Conservation (phyloP, 139 green algal species). For the Zygnema cylindricum region DNA sequence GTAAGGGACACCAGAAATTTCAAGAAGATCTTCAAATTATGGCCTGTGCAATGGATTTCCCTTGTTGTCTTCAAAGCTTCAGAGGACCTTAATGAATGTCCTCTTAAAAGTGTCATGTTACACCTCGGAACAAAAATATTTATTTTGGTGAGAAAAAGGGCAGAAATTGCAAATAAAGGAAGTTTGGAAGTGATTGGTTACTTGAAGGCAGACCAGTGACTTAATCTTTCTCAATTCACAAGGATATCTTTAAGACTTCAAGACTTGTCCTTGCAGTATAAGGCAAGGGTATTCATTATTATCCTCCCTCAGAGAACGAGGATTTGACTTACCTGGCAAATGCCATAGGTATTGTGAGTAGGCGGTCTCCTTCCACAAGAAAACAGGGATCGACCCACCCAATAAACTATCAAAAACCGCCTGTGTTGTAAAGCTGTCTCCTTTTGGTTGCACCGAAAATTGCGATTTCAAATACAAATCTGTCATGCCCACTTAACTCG, state of each 20-base stretch:
- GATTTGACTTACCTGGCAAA: constrained; percentile 10
- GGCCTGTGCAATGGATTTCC: too few species aligned
- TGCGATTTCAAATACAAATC: constrained; percentile 19
- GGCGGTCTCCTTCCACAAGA: not conserved
- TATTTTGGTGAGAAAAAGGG: not conserved
- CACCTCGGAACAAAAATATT: not conserved
- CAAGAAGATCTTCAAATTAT: too few species aligned
- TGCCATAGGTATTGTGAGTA: not conserved
- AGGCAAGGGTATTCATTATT: not conserved
- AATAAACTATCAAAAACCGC: not conserved
- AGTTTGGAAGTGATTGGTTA: not conserved
- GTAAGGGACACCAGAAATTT: too few species aligned
- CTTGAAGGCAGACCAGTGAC: not conserved
- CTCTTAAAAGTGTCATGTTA: too few species aligned
- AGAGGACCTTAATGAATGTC: too few species aligned
- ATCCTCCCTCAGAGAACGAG: too few species aligned
- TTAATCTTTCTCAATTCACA: not conserved
- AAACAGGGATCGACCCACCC: not conserved
- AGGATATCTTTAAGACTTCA: not conserved
- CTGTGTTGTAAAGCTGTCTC: not conserved
- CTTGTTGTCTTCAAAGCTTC: too few species aligned
- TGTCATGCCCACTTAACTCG: too few species aligned
- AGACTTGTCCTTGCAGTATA: not conserved
- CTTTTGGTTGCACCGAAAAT: not conserved
- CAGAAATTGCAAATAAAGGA: not conserved